Conservation (phyloP, 208 protist species). For the Spongospora subterranea region DNA sequence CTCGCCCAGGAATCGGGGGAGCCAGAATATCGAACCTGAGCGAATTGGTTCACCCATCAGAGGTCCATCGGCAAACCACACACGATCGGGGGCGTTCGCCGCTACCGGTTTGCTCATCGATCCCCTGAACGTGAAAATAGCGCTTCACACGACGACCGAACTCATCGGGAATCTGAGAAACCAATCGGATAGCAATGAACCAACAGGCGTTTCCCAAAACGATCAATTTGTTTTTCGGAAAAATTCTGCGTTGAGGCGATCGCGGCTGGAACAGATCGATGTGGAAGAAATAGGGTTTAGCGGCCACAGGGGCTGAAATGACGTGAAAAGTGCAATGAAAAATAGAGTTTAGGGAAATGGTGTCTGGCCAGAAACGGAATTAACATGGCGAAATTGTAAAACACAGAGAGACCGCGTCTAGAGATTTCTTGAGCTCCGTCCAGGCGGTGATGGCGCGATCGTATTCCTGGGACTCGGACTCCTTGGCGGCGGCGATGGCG, state of each 20-base stretch:
- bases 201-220: too few relatives aligned
- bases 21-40: not conserved
- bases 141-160: not conserved
- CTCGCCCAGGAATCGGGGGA: slow-evolving; percentile 34
- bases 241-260: too few relatives aligned
- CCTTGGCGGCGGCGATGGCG: not conserved
- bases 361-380: too few relatives aligned
- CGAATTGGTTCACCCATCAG: not conserved
- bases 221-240: too few relatives aligned
- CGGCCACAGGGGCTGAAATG: too few relatives aligned
- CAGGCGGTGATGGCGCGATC: slow-evolving; percentile 13
- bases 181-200: not conserved
- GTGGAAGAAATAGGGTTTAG: too few relatives aligned
- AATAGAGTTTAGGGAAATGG: too few relatives aligned
- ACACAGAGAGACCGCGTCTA: not conserved
- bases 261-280: too few relatives aligned
- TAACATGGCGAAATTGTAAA: too few relatives aligned
- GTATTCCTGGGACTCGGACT: not conserved
- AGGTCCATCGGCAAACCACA: not conserved
- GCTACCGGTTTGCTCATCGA: slow-evolving; percentile 48
- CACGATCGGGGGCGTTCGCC: too few relatives aligned
- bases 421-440: not conserved
- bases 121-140: slow-evolving; percentile 43
- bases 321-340: too few relatives aligned
- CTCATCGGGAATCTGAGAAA: not conserved